phyloP scores from a whole-genome alignment of 345 rosid genomes.

The Dovyalis caffra region DNA sequence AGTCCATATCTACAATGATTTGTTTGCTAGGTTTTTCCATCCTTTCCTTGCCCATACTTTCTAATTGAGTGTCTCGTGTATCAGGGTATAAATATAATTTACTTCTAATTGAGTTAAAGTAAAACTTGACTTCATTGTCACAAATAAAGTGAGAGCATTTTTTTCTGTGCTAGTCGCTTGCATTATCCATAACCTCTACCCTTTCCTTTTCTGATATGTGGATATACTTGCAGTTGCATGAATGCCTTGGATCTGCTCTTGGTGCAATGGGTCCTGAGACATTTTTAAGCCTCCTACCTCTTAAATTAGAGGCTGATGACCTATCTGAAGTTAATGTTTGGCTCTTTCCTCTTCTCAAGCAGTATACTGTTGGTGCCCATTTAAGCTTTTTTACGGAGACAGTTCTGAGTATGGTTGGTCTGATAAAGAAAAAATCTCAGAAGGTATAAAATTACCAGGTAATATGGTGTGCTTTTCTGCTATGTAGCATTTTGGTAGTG shows the following conservation, averaged over 20 bases:
- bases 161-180: not conserved
- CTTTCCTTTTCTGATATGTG: slow-evolving; percentile 8
- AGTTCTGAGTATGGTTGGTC: slow-evolving; percentile 49
- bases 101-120: not conserved
- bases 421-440: slow-evolving; percentile 54
- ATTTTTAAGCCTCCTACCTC: slow-evolving; percentile 64
- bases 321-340: slow-evolving; percentile 82
- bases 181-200: not conserved
- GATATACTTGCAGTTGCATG: slow-evolving; percentile 63
- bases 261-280: slow-evolving; percentile 94
- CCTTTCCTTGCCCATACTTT: not conserved
- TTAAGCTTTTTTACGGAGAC: slow-evolving; percentile 69
- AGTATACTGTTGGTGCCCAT: slow-evolving; percentile 76
- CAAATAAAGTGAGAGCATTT: not conserved
- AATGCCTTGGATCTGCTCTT: slow-evolving; percentile 88
- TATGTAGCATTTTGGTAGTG: slow-evolving; percentile 13
- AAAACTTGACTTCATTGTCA: not conserved
- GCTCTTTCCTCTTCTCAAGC: slow-evolving; percentile 95
- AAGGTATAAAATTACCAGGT: slow-evolving; percentile 39
- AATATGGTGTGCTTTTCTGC: not conserved
- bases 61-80: too few relatives aligned
- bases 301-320: slow-evolving; percentile 74
- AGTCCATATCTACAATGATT: not conserved
- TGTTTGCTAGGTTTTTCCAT: not conserved
- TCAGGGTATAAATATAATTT: too few relatives aligned